Base-by-base conservation (phyloP, 2,329 filamentous ascomycete species). In the Cladosporium cucumerinum region DNA sequence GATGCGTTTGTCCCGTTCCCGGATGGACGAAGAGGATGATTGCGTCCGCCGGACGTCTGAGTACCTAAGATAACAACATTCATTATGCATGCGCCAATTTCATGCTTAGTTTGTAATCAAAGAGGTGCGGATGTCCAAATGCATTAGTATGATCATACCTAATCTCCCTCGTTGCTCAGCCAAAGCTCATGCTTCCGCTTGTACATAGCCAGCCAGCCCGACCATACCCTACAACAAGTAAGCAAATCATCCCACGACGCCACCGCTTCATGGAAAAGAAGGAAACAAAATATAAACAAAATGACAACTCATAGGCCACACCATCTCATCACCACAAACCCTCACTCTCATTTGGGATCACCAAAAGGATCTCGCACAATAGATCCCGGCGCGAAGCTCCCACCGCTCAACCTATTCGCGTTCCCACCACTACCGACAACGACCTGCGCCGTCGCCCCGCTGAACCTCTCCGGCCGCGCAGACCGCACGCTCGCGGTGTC, bases 401-500 rank as follows among this genome's bases (percentile, higher is more conserved):
- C 26, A 23, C 28, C 32, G 26, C 54, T 57, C 10, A 57, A 16
- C n/a, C 54, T 28, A 23, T 57, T 34, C 23, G 14, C 48, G 28
- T 28, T n/a, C 23, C 26, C 48, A 43, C 5, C 18, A 3, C 30
- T 32, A 14, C 52, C 34, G 2, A 11, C 26, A 18, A 30, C 12
- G 7, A 36, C 54, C 10, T 57, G 54, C 28, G 52, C n/a, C 48
- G 28, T 67, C 16, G 34, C 67, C n/a, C 32, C 68, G 14, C 63
- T 69, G 28, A 28, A 68, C 49, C 57, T 61, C 11, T 61, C 67
- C 28, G 64, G 61, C 7, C 57, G 66, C 2, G 70, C 72, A 26
- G 68, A 70, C 58, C 72, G 72, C 12, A 73, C 66, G 14, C 66
- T 69, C 8, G 72, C 72, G 0, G 68, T 70, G 32, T 73, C 72